Evolutionary conservation across 2,329 filamentous ascomycete species (phyloP).

Genomic region (Davidsoniella virescens): DNA sequence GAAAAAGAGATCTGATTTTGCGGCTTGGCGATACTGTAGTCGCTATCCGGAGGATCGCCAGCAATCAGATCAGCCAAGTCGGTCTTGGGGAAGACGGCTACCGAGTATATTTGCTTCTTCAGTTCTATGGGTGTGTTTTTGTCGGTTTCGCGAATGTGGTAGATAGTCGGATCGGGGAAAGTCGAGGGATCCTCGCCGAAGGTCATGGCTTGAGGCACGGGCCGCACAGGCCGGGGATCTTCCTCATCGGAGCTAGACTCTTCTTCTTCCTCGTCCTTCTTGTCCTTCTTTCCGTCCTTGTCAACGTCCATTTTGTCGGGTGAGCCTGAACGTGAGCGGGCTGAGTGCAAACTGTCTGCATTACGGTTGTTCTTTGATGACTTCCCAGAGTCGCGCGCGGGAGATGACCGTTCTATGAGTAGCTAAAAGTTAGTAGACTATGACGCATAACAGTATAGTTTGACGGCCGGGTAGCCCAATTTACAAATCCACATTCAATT

Average conservation of each 20-base stretch:
- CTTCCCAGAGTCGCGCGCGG: conserved; percentile 27
- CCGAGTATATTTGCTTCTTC: conserved; percentile 74
- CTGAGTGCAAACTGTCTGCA: conserved; percentile 44
- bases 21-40: conserved; percentile 89
- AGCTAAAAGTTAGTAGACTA: neutral
- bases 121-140: conserved; percentile 25
- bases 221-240: conserved; percentile 42
- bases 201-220: conserved; percentile 64
- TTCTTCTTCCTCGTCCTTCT: conserved; percentile 26
- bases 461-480: too few species aligned
- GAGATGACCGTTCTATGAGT: conserved; percentile 35
- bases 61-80: conserved; percentile 76
- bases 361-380: conserved; percentile 32
- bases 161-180: conserved; percentile 84
- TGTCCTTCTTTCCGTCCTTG: conserved; percentile 31
- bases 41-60: conserved; percentile 78
- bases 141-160: conserved; percentile 76
- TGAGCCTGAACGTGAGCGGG: conserved; percentile 30
- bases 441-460: too few species aligned
- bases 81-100: conserved; percentile 63
- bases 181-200: conserved; percentile 85
- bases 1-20: conserved; percentile 85
- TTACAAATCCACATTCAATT: neutral
- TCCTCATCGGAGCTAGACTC: conserved; percentile 40
- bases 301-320: conserved; percentile 43